phyloP scores from a whole-genome alignment of 129 eudicot genomes.

The Logfia minima region DNA sequence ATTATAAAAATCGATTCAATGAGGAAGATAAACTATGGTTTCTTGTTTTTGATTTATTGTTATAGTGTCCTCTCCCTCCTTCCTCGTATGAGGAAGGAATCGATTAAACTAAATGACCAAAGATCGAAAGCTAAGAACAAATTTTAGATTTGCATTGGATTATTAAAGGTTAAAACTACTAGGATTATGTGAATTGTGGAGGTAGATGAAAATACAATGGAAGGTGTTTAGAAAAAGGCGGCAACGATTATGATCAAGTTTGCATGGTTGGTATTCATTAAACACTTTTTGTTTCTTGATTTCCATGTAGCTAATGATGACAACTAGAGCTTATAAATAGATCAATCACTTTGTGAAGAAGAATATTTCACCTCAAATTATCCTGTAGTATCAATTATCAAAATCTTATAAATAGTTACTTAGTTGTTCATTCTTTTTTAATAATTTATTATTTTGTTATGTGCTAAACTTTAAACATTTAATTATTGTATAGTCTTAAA shows the following conservation, averaged over 20 bases:
- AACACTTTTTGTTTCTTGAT: background rate
- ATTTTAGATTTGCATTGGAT: background rate
- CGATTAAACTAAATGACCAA: background rate
- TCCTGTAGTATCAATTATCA: too few species aligned
- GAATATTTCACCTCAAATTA: too few species aligned
- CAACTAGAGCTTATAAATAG: background rate
- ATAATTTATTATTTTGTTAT: too few species aligned
- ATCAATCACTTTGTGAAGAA: too few species aligned
- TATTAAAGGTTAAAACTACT: background rate
- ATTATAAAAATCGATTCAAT: slow-evolving; percentile 11
- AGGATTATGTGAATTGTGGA: slow-evolving; percentile 1
- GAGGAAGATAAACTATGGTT: background rate
- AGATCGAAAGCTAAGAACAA: background rate
- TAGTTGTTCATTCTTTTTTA: too few species aligned
- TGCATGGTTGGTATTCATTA: background rate
- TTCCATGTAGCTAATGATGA: background rate
- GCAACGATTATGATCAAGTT: background rate
- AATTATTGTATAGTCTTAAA: too few species aligned
- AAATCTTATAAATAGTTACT: too few species aligned
- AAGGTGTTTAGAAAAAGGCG: slow-evolving; percentile 8
- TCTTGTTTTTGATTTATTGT: background rate
- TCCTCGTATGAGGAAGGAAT: slow-evolving; percentile 21
- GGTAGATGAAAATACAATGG: background rate
- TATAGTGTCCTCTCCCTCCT: slow-evolving; percentile 12
- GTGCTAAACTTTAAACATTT: too few species aligned